Evolutionary conservation across 305 asterid genomes (phyloP).

Genomic region (Solanum hybrid): DNA sequence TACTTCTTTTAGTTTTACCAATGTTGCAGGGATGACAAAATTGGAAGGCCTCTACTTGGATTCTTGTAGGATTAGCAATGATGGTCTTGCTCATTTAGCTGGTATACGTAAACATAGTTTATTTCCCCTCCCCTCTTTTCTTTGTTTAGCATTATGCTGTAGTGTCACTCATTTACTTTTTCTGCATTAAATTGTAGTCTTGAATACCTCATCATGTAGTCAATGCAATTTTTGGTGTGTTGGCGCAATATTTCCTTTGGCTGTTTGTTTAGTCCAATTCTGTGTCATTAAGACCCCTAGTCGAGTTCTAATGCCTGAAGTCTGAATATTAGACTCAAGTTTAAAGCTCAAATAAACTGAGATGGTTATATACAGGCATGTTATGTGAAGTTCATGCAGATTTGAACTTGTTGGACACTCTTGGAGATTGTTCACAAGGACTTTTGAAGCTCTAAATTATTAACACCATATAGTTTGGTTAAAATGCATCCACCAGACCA

Average conservation of each 20-base stretch:
- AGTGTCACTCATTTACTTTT: background rate
- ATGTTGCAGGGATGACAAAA: conserved; percentile 3
- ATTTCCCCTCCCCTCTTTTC: background rate
- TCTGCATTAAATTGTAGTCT: background rate
- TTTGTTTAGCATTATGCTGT: background rate
- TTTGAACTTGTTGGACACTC: background rate
- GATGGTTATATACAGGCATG: background rate
- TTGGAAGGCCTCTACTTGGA: conserved; percentile 13
- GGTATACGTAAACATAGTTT: background rate
- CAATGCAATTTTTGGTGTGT: background rate
- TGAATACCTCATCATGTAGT: background rate
- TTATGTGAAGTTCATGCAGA: background rate
- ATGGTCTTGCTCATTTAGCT: conserved; percentile 11
- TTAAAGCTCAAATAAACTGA: background rate
- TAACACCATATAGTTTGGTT: background rate
- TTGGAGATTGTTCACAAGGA: background rate
- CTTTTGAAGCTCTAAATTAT: background rate
- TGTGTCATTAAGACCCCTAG: background rate
- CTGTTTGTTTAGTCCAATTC: background rate
- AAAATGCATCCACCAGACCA: background rate
- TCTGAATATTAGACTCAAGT: background rate
- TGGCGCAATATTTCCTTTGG: background rate
- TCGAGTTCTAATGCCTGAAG: background rate
- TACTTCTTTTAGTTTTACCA: background rate
- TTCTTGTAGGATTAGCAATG: conserved; percentile 8